Evolutionary conservation across 768 basidiomycete genomes (phyloP).

Genomic region (Lyophyllum decastes): DNA sequence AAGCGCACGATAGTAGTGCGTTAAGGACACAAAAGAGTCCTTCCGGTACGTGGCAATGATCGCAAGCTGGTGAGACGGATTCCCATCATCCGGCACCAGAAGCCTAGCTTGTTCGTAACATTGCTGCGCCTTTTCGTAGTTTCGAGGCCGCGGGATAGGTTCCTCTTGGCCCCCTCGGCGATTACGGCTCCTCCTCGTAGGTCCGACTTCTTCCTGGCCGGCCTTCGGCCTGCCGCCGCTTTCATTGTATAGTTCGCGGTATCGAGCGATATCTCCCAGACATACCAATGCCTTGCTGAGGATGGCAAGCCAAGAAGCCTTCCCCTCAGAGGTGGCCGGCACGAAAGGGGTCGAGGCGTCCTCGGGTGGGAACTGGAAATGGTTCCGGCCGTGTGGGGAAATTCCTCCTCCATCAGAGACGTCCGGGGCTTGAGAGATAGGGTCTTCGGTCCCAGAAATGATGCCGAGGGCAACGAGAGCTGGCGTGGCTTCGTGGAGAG

Average conservation of each 20-base stretch:
- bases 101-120: constrained; percentile 87
- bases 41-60: constrained; percentile 85
- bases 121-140: constrained; percentile 72
- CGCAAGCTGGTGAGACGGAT: constrained; percentile 94
- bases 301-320: constrained; percentile 67
- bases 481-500: constrained; percentile 62
- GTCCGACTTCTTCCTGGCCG: constrained; percentile 63
- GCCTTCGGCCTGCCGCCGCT: constrained; percentile 62
- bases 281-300: constrained; percentile 89
- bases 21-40: constrained; percentile 78
- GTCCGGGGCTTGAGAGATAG: constrained; percentile 11
- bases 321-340: constrained; percentile 50
- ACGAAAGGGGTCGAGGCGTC: constrained; percentile 37
- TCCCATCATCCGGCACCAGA: constrained; percentile 86
- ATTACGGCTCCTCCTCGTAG: constrained; percentile 41
- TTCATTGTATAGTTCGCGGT: constrained; percentile 89
- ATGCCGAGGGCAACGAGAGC: constrained; percentile 62
- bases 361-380: constrained; percentile 65
- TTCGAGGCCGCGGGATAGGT: constrained; percentile 56
- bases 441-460: constrained; percentile 38
- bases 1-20: constrained; percentile 90
- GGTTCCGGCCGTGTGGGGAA: constrained; percentile 49
- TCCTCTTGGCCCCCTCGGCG: constrained; percentile 53
- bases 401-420: constrained; percentile 22
- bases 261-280: constrained; percentile 92